phyloP scores from a whole-genome alignment of 768 basidiomycete species.

The Boletus eberwhitei region DNA sequence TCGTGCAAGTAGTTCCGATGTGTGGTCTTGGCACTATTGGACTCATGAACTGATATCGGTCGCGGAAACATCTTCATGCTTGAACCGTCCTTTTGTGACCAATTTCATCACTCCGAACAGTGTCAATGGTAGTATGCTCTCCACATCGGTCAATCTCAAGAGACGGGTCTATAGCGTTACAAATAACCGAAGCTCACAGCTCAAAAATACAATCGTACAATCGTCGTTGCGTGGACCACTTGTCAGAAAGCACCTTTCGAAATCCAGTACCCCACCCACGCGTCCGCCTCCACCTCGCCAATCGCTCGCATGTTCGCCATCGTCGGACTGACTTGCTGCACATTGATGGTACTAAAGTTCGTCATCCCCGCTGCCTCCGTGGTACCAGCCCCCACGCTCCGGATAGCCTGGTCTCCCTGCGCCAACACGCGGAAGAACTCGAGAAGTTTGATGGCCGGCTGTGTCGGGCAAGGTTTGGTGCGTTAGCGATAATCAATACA shows the following conservation, averaged over 20 bases:
- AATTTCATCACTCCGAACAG: too few species aligned
- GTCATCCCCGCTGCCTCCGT: constrained; percentile 22
- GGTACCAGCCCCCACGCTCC: background rate
- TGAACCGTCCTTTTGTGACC: too few species aligned
- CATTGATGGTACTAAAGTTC: constrained; percentile 17
- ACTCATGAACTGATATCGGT: too few species aligned
- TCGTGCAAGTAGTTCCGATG: too few species aligned
- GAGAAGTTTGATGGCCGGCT: constrained; percentile 37
- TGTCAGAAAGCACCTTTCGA: constrained; percentile 19
- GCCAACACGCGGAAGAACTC: constrained; percentile 31
- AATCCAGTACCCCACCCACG: constrained; percentile 27
- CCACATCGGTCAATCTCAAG: too few species aligned
- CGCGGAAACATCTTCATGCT: too few species aligned
- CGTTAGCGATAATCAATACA: background rate
- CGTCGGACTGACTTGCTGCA: constrained; percentile 15
- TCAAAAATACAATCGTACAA: background rate
- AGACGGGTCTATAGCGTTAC: background rate
- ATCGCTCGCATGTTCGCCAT: constrained; percentile 26
- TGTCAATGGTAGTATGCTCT: background rate
- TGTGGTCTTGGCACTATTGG: background rate
- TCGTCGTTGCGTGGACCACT: too few species aligned
- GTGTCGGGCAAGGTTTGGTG: background rate
- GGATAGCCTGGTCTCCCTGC: constrained; percentile 12
- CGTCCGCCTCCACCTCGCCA: constrained; percentile 21
- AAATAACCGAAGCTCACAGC: background rate